Evolutionary conservation across 495 filamentous ascomycete species (phyloP), one percentile per base, ranked within the genome.

Genomic region (Penicillium pancosmium): DNA sequence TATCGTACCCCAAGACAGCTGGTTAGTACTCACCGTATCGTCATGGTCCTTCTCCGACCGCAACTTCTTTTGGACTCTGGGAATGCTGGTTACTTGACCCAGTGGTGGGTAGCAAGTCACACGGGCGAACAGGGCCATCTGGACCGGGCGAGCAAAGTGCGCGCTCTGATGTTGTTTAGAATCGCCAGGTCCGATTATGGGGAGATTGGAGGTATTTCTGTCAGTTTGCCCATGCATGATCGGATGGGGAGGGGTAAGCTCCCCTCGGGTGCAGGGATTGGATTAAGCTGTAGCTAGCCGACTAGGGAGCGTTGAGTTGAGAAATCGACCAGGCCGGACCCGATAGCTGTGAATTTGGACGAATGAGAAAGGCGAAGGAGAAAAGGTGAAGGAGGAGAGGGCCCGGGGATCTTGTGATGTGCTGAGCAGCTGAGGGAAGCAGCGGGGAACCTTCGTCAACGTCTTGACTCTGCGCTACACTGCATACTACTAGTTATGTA

Each of bases 71-170:
- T 68, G 63, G 8, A 61, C 56, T 41, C 75, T 66, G n/a, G 72
- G 73, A 18, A 88, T 60, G 58, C 83, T 78, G 3, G 88, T 88
- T 9, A 87, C 77, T 68, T 91, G 88, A 5, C 85, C 89, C 54
- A 93, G 68, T 3, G 90, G 84, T 4, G 91, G 91, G 62, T 86
- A 76, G 50, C 78, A 83, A 7, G 80, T 76, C 9, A 87, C 66
- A 54, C 76, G 73, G 25, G 82, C 75, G 59, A 84, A 82, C 57
- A 86, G 61, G 46, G 68, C 64, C 74, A 80, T 80, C 57, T 81
- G 78, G 15, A 71, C 76, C 31, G 77, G 72, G 21, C 76, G 67
- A 15, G 70, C 65, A 56, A 78, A 80, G 44, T 63, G 62, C 10
- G 68, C 25, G 43, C 71, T 67, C 19, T 63, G 69, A 18, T 25